Percentiles rank a stretch among this genome's conserved stretches.
phyloP scores from a whole-genome alignment of 306 rosid species.

The Carpinus viminea region DNA sequence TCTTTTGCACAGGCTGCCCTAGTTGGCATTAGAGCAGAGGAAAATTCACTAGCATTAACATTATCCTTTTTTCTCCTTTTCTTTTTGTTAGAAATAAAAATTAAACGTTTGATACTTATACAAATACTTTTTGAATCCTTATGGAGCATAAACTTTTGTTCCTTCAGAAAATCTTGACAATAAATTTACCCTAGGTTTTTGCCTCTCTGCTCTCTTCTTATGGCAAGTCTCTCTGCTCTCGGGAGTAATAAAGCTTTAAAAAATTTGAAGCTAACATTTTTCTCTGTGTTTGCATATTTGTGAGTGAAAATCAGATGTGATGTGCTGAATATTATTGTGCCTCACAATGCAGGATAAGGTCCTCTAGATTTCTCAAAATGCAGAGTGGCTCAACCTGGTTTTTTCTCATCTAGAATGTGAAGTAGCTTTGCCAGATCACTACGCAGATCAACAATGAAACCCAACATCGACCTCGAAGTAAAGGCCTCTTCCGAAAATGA shows the following conservation, averaged over 20 bases:
- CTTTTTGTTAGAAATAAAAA: background rate
- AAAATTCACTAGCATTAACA: background rate
- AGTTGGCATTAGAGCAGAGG: background rate
- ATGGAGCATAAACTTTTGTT: background rate
- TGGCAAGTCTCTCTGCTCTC: background rate
- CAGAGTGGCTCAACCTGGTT: constrained; percentile 21
- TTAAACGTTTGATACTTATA: background rate
- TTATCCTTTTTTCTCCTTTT: background rate
- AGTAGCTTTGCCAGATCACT: constrained; percentile 7
- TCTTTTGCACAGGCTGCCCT: background rate
- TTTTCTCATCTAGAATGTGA: constrained; percentile 24
- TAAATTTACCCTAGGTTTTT: background rate
- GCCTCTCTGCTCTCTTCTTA: background rate
- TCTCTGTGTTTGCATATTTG: background rate
- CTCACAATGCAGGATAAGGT: constrained; percentile 1
- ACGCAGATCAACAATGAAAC: constrained; percentile 51
- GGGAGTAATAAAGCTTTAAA: too few species aligned
- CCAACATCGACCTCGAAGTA: constrained; percentile 68
- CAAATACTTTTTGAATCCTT: background rate
- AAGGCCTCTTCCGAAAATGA: constrained; percentile 65
- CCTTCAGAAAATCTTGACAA: background rate
- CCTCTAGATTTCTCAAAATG: background rate
- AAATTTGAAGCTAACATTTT: background rate
- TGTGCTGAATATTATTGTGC: background rate
- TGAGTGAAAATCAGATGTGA: background rate